Percentiles rank a stretch among this genome's conserved stretches.
phyloP scores from a whole-genome alignment of 2,329 filamentous ascomycete species.

The Aschersonia sp. region DNA sequence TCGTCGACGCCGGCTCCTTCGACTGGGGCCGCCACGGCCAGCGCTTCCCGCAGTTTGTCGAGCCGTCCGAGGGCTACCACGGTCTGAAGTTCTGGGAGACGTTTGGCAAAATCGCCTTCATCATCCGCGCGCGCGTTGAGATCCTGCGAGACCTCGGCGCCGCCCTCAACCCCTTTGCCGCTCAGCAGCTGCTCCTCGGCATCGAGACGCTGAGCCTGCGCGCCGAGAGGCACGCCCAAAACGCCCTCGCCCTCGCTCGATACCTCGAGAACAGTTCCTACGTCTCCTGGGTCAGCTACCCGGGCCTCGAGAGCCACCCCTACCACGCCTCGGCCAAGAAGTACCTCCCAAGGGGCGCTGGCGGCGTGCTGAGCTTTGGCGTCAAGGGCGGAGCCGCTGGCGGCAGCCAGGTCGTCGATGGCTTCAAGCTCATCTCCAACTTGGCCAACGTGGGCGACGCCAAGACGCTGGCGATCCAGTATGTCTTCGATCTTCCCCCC shows the following conservation, averaged over 20 bases:
- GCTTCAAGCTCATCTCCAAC: constrained; percentile 90
- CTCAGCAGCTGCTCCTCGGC: constrained; percentile 81
- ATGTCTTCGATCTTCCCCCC: constrained; percentile 6
- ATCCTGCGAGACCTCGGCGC: constrained; percentile 77
- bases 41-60: constrained; percentile 85
- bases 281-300: constrained; percentile 90
- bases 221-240: constrained; percentile 73
- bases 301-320: constrained; percentile 68
- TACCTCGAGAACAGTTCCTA: constrained; percentile 75
- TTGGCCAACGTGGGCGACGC: constrained; percentile 92
- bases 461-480: constrained; percentile 85
- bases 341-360: constrained; percentile 73
- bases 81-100: constrained; percentile 91
- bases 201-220: constrained; percentile 81
- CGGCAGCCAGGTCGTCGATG: constrained; percentile 79
- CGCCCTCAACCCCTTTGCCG: constrained; percentile 74
- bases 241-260: constrained; percentile 63
- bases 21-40: constrained; percentile 76
- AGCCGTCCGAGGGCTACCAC: constrained; percentile 81
- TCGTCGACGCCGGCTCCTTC: constrained; percentile 83
- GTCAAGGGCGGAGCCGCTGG: constrained; percentile 78
- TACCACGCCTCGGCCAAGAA: constrained; percentile 72
- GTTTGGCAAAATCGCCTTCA: constrained; percentile 70
- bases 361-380: constrained; percentile 85
- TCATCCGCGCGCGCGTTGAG: constrained; percentile 77